These are phyloP conservation scores for Chalaropsis thielavioides DNA, from an alignment of 2,329 filamentous ascomycete genomes.

Conservation along the genomic window DNA sequence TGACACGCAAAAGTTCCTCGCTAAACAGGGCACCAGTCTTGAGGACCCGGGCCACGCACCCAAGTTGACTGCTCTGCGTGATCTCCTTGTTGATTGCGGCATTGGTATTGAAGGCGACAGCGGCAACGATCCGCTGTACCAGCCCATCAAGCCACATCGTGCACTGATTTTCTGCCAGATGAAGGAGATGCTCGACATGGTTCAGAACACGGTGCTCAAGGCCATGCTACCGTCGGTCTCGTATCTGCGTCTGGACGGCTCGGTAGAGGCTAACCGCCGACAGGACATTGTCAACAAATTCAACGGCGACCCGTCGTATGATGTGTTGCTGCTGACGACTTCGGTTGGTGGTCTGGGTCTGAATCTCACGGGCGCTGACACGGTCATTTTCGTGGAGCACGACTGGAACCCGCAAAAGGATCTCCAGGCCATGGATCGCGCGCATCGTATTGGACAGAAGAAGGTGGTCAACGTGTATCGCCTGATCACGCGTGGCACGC, in stretches of 20 bases:
- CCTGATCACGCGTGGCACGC: constrained; percentile 82
- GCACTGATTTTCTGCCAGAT: constrained; percentile 97
- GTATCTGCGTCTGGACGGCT: constrained; percentile 84
- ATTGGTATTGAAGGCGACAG: constrained; percentile 63
- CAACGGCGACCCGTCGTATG: constrained; percentile 93
- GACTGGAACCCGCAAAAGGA: constrained; percentile 99
- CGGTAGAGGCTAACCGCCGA: constrained; percentile 80
- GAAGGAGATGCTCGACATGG: constrained; percentile 99
- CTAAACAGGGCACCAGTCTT: constrained; percentile 64
- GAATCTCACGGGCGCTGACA: constrained; percentile 92
- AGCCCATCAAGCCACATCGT: constrained; percentile 89
- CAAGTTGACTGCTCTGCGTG: constrained; percentile 77
- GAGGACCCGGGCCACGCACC: constrained; percentile 81
- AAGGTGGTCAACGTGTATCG: constrained; percentile 99
- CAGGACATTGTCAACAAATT: constrained; percentile 99
- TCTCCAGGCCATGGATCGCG: constrained; percentile 96
- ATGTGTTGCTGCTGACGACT: constrained; percentile 84
- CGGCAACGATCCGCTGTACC: constrained; percentile 45
- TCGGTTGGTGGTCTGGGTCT: constrained; percentile 88
- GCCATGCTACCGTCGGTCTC: constrained; percentile 85
- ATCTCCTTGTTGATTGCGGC: constrained; percentile 94
- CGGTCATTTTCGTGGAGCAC: constrained; percentile 97
- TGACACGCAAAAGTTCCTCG: constrained; percentile 67
- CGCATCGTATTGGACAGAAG: constrained; percentile 96
- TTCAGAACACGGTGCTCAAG: constrained; percentile 83